Base-by-base conservation (phyloP, 495 filamentous ascomycete genomes). In the Poronia punctata region DNA sequence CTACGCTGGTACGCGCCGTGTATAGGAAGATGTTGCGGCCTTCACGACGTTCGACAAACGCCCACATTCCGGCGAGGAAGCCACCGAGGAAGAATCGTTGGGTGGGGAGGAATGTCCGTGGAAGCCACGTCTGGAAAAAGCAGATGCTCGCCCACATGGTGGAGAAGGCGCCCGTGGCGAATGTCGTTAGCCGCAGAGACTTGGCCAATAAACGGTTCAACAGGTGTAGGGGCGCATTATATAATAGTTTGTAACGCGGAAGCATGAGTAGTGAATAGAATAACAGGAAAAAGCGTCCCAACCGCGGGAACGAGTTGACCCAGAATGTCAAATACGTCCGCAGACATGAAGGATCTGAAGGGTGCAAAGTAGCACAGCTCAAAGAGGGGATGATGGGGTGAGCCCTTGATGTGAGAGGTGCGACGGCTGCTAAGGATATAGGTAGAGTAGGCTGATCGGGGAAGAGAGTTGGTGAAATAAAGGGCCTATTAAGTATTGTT, bases 281-380 rank as follows among this genome's bases (percentile, higher is more conserved):
- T 41, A 88, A 61, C 12, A 84, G 52, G 57, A 95, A 76, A 63
- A 90, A 77, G 15, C 83, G 81, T 0, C 82, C 77, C n/a, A 93
- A 62, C 5, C 66, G 64, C 0, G 90, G 88, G 59, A 93, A 88
- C 24, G 84, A 80, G 25, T 74, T 78, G 25, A 94, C 71, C 68
- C 84, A 83, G 59, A 88, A 86, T 36, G 83, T 82, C 26, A 95
- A 56, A 65, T 88, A 90, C 2, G 87, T 90, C 12, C 82, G 83
- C 18, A 78, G 70, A 65, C 92, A 98, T 43, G 81, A 89, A 3
- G 92, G 88, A 47, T 88, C 83, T 15, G 73, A 65, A 0, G 92
- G 90, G 60, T 98, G 92, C n/a, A 96, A 76, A 14, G 90, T 70
- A 2, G 92, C 92, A 64, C 92, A 98, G 37, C 86, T 87, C 21